Percentiles rank a stretch among this genome's conserved stretches.
Evolutionary conservation across 1,284 basidiomycete genomes (phyloP).

Genomic region (Lentinula novae-zelandiae): DNA sequence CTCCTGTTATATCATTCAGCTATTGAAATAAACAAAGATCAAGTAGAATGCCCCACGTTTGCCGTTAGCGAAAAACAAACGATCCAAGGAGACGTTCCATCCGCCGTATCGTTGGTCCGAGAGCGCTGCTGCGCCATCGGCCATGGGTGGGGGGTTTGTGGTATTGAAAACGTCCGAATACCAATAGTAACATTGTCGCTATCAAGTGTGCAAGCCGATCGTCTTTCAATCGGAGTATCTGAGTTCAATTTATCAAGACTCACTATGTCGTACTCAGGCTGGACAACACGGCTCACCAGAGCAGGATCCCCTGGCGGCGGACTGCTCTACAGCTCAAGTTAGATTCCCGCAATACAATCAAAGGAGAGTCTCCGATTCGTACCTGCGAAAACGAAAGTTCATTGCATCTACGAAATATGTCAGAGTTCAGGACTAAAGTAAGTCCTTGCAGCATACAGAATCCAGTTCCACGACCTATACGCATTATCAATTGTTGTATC

Average conservation of each 20-base stretch:
- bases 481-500: slow-evolving; percentile 50
- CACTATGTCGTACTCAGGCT: slow-evolving; percentile 56
- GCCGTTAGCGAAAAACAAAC: slow-evolving; percentile 69
- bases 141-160: slow-evolving; percentile 29
- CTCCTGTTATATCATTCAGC: slow-evolving; percentile 36
- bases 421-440: background rate
- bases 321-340: background rate
- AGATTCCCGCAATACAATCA: background rate
- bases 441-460: slow-evolving; percentile 35
- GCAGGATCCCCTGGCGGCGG: background rate
- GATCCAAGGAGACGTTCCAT: slow-evolving; percentile 54
- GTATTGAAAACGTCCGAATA: slow-evolving; percentile 37
- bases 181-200: slow-evolving; percentile 33
- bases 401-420: slow-evolving; percentile 48
- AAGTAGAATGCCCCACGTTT: slow-evolving; percentile 40
- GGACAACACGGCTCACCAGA: slow-evolving; percentile 38
- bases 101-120: slow-evolving; percentile 42
- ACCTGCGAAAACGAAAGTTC: slow-evolving; percentile 63
- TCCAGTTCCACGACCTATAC: slow-evolving; percentile 57
- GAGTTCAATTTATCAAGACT: slow-evolving; percentile 15
- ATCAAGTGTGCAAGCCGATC: background rate
- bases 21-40: background rate
- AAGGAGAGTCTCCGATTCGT: background rate
- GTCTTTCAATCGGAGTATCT: background rate
- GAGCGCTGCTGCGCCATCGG: slow-evolving; percentile 36